Evolutionary conservation across 352 stramenopile species (phyloP), one percentile per base, ranked within the genome.

Genomic region (Pythium sukuiense): DNA sequence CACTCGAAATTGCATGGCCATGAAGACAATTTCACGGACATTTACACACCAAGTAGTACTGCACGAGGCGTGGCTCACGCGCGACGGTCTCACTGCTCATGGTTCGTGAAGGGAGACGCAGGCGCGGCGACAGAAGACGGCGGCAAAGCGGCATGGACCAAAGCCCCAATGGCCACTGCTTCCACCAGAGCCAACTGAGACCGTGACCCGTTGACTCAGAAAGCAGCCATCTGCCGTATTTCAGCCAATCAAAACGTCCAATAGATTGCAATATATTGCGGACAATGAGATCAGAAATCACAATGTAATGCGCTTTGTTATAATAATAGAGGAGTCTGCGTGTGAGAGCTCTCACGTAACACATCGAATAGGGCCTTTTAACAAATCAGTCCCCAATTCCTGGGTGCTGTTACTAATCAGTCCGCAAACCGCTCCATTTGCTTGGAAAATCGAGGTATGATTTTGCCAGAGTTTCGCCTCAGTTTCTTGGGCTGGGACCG

Each of bases 11-110:
- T 63, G 27, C 9, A 55, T 6, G 24, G 5, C 2, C 11, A 55
- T 24, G 11, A 35, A 55, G 48, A 13, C 6, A 16, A 24, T 37
- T 24, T 3, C 12, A 37, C 2, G 26, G 13, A 12, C 48, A 37
- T 55, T 35, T 18, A 60, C 58, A 3, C 14, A 89, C 80, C 63
- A 92, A 39, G 58, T 92, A 92, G 63, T 90, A 92, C 63, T 90
- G 76, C 56, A 88, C 70, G 57, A 92, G 76, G 35, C 65, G 54
- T 20, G 69, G 60, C 18, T 70, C 69, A 27, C 61, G 18, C 14
- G 30, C 26, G 13, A 37, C 52, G 6, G 29, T 58, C 52, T 58
- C 56, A 41, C 41, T 43, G 39, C 27, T 58, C 59, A 65, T 65
- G 46, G 46, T 20, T 9, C 56, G 56, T 20, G 13, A 12, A 43